phyloP scores from a whole-genome alignment of 2,329 filamentous ascomycete genomes.

The Fusarium brevicatenulatum region DNA sequence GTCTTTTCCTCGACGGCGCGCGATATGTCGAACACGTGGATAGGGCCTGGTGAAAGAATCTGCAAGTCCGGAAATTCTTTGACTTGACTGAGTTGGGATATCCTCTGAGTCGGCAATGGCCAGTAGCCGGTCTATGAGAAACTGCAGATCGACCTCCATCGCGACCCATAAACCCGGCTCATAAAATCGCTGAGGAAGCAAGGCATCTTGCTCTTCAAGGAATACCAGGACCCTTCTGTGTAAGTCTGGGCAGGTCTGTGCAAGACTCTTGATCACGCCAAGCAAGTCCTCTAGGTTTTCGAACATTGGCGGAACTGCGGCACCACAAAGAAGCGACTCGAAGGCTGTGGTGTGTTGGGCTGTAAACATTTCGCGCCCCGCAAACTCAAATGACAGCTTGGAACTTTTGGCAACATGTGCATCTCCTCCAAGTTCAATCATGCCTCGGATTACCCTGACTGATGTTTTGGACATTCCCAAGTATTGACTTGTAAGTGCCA shows the following conservation, averaged over 20 bases:
- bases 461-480: fast-evolving
- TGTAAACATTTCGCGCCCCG: fast-evolving
- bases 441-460: fast-evolving
- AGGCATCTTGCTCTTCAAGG: fast-evolving
- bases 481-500: fast-evolving
- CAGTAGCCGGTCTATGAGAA: not conserved
- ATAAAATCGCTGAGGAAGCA: fast-evolving
- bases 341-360: not conserved
- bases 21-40: not conserved
- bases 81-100: fast-evolving
- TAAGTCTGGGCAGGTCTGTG: not conserved
- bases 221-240: not conserved
- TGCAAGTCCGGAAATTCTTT: fast-evolving
- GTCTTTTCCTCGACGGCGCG: fast-evolving
- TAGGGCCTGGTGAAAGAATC: fast-evolving
- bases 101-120: fast-evolving
- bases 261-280: fast-evolving
- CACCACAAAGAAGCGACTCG: not conserved
- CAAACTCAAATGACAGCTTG: fast-evolving
- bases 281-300: too few species aligned
- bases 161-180: fast-evolving
- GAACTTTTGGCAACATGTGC: not conserved
- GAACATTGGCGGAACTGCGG: too few species aligned
- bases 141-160: not conserved
- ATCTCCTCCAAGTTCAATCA: not conserved